A percentile compares a stretch with the other conserved stretches of the same genome.
Evolutionary conservation across 768 basidiomycete species (phyloP).

Genomic region (Russula brevipes): DNA sequence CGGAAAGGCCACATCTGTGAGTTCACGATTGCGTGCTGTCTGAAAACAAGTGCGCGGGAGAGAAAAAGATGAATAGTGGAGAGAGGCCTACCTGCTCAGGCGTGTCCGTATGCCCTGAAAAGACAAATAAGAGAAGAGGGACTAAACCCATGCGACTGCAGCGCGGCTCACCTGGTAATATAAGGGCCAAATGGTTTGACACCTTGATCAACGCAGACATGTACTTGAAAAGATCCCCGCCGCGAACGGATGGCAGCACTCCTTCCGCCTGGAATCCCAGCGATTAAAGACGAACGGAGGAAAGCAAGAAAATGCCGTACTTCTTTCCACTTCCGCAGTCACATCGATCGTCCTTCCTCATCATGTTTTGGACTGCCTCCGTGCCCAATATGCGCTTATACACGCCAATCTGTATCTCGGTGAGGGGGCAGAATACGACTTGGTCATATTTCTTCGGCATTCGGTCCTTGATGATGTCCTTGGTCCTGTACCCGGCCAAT

Average conservation of each 20-base stretch:
- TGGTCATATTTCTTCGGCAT: constrained; percentile 85
- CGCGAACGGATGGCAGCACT: constrained; percentile 48
- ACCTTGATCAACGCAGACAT: constrained; percentile 81
- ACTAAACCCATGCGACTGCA: not conserved
- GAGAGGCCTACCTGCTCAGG: constrained; percentile 52
- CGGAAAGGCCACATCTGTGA: constrained; percentile 62
- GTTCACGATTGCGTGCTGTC: constrained; percentile 53
- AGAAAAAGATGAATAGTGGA: not conserved
- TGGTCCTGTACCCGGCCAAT: constrained; percentile 45
- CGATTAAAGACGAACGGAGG: constrained; percentile 25
- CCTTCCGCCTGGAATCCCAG: constrained; percentile 46
- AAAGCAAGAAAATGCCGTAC: constrained; percentile 35
- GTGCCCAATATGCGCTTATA: constrained; percentile 69
- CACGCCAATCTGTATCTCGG: constrained; percentile 57
- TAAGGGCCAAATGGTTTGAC: constrained; percentile 82
- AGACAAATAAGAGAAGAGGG: not conserved
- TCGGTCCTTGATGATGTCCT: constrained; percentile 71
- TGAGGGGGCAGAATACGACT: constrained; percentile 91
- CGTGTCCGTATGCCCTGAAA: constrained; percentile 59
- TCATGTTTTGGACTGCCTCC: constrained; percentile 61
- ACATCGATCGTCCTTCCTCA: constrained; percentile 68
- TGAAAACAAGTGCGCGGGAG: constrained; percentile 20
- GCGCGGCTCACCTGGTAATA: constrained; percentile 61
- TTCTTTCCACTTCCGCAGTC: constrained; percentile 56
- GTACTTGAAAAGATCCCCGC: constrained; percentile 62